A percentile compares a stretch with the other conserved stretches of the same genome.
Conservation (phyloP, 2,329 filamentous ascomycete genomes). For the Penicillium freii region DNA sequence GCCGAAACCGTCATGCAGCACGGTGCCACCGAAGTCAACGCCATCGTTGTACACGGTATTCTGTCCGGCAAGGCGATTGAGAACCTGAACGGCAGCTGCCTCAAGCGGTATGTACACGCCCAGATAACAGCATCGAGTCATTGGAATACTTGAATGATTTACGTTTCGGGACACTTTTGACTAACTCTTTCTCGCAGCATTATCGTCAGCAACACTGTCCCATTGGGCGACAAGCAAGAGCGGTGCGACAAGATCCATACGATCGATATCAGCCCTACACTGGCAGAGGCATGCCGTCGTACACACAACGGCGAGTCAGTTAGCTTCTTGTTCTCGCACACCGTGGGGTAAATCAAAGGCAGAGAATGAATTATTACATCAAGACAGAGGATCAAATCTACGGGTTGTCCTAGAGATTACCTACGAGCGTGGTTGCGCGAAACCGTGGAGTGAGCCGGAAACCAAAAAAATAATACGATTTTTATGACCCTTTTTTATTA, state of each 20-base stretch:
- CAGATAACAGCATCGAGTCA: background rate
- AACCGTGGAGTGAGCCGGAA: constrained; percentile 23
- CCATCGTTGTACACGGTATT: constrained; percentile 93
- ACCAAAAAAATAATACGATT: constrained; percentile 28
- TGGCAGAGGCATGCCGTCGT: constrained; percentile 50
- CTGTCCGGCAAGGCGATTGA: constrained; percentile 85
- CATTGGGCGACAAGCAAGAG: constrained; percentile 75
- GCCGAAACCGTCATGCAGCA: constrained; percentile 85
- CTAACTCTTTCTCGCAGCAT: constrained; percentile 52
- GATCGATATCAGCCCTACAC: constrained; percentile 84
- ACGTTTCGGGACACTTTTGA: background rate
- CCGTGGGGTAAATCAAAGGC: constrained; percentile 37
- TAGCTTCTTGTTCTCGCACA: constrained; percentile 52
- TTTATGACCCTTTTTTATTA: constrained; percentile 19
- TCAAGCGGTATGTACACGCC: constrained; percentile 43
- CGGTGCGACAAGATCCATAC: constrained; percentile 77
- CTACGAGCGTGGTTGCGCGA: constrained; percentile 13
- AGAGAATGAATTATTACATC: constrained; percentile 4
- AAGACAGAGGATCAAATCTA: constrained; percentile 5
- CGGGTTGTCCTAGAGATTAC: constrained; percentile 1
- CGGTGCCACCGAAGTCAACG: constrained; percentile 82
- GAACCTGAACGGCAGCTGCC: constrained; percentile 73
- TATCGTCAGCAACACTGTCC: constrained; percentile 88
- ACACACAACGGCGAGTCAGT: constrained; percentile 54
- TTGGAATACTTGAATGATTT: background rate